phyloP scores from a whole-genome alignment of 2,329 filamentous ascomycete species.

The Penicillium concentricum region DNA sequence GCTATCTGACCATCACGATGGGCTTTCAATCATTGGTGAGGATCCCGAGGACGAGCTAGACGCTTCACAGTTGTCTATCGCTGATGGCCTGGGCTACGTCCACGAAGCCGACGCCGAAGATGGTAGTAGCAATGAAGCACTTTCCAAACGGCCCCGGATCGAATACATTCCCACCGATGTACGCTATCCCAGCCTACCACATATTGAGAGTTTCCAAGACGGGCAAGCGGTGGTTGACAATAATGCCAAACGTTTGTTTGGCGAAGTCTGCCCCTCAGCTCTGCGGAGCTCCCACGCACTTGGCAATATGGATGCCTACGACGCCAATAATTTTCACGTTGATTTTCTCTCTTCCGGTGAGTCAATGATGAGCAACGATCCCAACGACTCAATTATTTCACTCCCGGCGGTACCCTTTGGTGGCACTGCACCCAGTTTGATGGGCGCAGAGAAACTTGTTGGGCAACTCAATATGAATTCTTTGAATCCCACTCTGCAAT shows the following conservation, averaged over 20 bases:
- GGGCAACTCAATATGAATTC: conserved; percentile 50
- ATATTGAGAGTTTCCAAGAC: conserved; percentile 37
- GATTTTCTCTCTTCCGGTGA: conserved; percentile 44
- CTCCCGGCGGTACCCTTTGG: conserved; percentile 35
- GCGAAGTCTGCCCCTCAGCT: conserved; percentile 59
- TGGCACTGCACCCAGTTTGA: conserved; percentile 46
- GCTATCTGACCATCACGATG: conserved; percentile 47
- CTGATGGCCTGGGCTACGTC: conserved; percentile 43
- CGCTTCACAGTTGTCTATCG: conserved; percentile 64
- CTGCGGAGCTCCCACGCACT: conserved; percentile 54
- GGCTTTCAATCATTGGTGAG: conserved; percentile 39
- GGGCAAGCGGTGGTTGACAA: conserved; percentile 24
- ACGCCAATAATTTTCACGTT: conserved; percentile 36
- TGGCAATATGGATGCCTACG: conserved; percentile 31
- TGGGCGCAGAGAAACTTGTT: conserved; percentile 50
- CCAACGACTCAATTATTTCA: conserved; percentile 39
- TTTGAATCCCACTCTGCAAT: conserved; percentile 35
- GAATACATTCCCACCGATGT: conserved; percentile 33
- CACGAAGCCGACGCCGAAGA: conserved; percentile 35
- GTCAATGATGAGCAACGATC: conserved; percentile 40
- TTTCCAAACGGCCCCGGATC: conserved; percentile 38
- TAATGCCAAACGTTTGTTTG: conserved; percentile 54
- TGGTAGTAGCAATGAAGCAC: conserved; percentile 34
- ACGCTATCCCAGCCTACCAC: conserved; percentile 45
- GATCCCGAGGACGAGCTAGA: conserved; percentile 44